These are phyloP conservation scores for Gyrodon tennesseensis DNA, from an alignment of 1,284 basidiomycete genomes.

Conservation along the genomic window DNA sequence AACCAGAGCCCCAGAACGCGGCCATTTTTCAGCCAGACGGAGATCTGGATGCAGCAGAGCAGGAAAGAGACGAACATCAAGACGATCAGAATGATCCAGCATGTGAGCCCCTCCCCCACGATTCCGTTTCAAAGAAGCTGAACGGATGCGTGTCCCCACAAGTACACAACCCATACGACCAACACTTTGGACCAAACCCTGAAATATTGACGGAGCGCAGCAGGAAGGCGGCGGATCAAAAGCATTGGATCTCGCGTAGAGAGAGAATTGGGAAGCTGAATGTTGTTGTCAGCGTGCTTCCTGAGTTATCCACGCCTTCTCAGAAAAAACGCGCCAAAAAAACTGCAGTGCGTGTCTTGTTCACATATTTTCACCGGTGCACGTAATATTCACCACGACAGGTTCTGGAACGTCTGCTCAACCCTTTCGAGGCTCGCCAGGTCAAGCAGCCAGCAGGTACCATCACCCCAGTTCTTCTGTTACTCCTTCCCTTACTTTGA, in stretches of 20 bases:
- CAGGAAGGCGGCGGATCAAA: constrained; percentile 53
- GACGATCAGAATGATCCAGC: constrained; percentile 29
- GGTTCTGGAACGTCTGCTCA: constrained; percentile 63
- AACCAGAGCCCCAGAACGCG: constrained; percentile 18
- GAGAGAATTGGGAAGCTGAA: constrained; percentile 55
- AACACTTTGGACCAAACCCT: constrained; percentile 64
- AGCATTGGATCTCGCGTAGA: constrained; percentile 53
- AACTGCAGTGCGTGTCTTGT: constrained; percentile 37
- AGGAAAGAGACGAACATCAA: constrained; percentile 23
- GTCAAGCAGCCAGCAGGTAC: constrained; percentile 56
- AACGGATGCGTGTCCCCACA: constrained; percentile 26
- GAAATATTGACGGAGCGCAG: constrained; percentile 51
- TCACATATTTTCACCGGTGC: neutral
- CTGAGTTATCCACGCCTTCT: constrained; percentile 44
- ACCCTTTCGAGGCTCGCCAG: constrained; percentile 57
- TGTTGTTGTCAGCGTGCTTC: constrained; percentile 53
- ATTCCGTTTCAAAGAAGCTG: neutral
- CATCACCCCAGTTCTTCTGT: constrained; percentile 22
- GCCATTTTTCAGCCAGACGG: constrained; percentile 19
- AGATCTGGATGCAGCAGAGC: constrained; percentile 29
- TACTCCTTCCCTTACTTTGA: constrained; percentile 24
- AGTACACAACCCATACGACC: constrained; percentile 55
- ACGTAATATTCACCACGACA: constrained; percentile 36
- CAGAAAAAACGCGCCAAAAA: constrained; percentile 36
- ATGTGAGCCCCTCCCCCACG: constrained; percentile 34